Conservation (phyloP, 1,139 yeast species). For the Nematodospora anomalae region DNA sequence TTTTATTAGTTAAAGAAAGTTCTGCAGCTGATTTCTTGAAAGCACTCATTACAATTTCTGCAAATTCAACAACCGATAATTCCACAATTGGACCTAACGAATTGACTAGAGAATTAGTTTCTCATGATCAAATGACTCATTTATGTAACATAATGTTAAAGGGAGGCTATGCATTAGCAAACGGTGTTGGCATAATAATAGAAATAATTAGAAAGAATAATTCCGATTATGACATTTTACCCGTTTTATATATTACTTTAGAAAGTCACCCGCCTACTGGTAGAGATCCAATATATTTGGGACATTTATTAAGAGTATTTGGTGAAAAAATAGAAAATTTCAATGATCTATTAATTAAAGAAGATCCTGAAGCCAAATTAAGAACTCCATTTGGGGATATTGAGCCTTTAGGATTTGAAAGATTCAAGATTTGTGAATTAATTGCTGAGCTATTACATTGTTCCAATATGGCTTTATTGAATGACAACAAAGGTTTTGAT, state of each 20-base stretch:
- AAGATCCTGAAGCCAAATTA: slow-evolving; percentile 29
- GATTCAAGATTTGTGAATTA: slow-evolving; percentile 92
- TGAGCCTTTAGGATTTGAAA: slow-evolving; percentile 92
- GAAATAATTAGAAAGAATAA: slow-evolving; percentile 94
- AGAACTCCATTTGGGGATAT: slow-evolving; percentile 58
- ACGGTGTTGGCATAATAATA: slow-evolving; percentile 94
- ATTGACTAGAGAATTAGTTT: slow-evolving; percentile 82
- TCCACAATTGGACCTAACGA: slow-evolving; percentile 97
- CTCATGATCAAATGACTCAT: slow-evolving; percentile 63
- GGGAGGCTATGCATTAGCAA: slow-evolving; percentile 91
- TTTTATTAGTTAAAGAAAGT: slow-evolving; percentile 43
- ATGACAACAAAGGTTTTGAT: slow-evolving; percentile 79
- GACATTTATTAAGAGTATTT: slow-evolving; percentile 79
- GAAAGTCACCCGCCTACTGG: slow-evolving; percentile 95
- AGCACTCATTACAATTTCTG: slow-evolving; percentile 51
- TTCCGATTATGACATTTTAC: slow-evolving; percentile 90
- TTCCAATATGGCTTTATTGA: slow-evolving; percentile 91
- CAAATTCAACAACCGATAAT: slow-evolving; percentile 76
- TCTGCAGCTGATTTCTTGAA: slow-evolving; percentile 51
- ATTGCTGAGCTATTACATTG: slow-evolving; percentile 95
- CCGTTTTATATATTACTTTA: slow-evolving; percentile 80
- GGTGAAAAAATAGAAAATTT: slow-evolving; percentile 74
- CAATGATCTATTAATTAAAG: slow-evolving; percentile 32
- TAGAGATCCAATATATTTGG: slow-evolving; percentile 92
- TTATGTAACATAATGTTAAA: slow-evolving; percentile 81